Percentiles rank a stretch among this genome's conserved stretches.
These are phyloP conservation scores for Coemansia sp. DNA, from an alignment of 192 early-diverging fungal genomes.

Conservation along the genomic window DNA sequence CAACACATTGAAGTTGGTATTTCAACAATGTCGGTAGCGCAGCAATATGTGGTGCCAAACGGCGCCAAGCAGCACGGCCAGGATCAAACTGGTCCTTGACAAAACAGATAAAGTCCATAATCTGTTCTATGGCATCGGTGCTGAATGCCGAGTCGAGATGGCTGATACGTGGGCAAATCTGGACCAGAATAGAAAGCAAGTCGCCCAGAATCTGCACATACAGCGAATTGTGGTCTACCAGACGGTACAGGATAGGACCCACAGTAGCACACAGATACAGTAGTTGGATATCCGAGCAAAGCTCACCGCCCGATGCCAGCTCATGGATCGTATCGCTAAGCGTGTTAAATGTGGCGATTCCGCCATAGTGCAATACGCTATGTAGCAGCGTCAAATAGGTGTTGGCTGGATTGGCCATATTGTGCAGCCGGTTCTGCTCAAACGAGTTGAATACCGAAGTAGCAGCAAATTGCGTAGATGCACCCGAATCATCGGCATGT, in stretches of 20 bases:
- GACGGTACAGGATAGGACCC: slow-evolving; percentile 69
- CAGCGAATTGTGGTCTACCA: slow-evolving; percentile 50
- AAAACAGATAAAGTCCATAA: slow-evolving; percentile 55
- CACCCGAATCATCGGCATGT: background rate
- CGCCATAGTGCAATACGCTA: slow-evolving; percentile 71
- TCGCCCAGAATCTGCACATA: slow-evolving; percentile 50
- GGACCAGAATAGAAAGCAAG: slow-evolving; percentile 39
- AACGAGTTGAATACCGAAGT: slow-evolving; percentile 65
- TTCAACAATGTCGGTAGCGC: slow-evolving; percentile 36
- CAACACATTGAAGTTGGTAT: slow-evolving; percentile 48
- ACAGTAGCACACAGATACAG: slow-evolving; percentile 69
- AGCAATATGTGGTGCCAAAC: slow-evolving; percentile 45
- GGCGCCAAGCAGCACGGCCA: slow-evolving; percentile 37
- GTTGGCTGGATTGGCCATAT: slow-evolving; percentile 66
- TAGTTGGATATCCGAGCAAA: slow-evolving; percentile 67
- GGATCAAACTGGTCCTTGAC: slow-evolving; percentile 53
- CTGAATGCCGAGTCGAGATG: slow-evolving; percentile 17
- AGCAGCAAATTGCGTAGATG: slow-evolving; percentile 44
- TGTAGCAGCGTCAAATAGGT: slow-evolving; percentile 71
- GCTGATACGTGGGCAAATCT: slow-evolving; percentile 32
- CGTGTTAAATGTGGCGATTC: slow-evolving; percentile 58
- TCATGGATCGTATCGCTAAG: slow-evolving; percentile 42
- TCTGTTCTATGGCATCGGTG: slow-evolving; percentile 51
- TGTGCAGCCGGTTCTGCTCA: slow-evolving; percentile 54
- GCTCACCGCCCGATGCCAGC: slow-evolving; percentile 39